Percentiles rank a stretch among this genome's conserved stretches.
Evolutionary conservation across 2,329 filamentous ascomycete genomes (phyloP).

Genomic region (Botrytis porri): DNA sequence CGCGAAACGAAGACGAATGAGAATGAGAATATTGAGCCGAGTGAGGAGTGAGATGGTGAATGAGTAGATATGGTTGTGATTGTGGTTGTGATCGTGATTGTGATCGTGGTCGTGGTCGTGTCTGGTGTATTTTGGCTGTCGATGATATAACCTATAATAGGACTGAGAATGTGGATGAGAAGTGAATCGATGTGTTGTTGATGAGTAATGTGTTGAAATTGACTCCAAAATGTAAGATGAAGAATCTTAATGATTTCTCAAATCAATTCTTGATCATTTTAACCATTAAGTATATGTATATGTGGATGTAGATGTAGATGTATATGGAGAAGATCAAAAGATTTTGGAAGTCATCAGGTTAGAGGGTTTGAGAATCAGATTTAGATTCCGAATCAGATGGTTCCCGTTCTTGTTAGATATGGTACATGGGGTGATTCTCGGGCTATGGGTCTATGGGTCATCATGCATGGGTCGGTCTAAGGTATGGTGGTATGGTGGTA

Average conservation of each 20-base stretch:
- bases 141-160: neutral
- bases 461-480: neutral
- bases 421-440: slow-evolving; percentile 10
- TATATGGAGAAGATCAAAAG: neutral
- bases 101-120: neutral
- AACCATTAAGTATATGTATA: neutral
- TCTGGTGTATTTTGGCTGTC: neutral
- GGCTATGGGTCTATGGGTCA: neutral
- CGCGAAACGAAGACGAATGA: neutral
- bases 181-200: neutral
- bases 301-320: neutral
- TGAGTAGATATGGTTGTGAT: neutral
- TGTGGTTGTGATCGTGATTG: neutral
- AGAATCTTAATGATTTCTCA: neutral
- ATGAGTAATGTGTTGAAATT: slow-evolving; percentile 6
- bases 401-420: neutral
- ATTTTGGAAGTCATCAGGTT: neutral
- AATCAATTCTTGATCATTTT: neutral
- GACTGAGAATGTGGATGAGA: neutral
- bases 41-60: neutral
- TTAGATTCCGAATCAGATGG: neutral
- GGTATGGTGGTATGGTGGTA: neutral
- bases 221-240: neutral
- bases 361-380: neutral
- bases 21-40: neutral